Conservation (phyloP, 306 rosid genomes). For the Vicia faba region DNA sequence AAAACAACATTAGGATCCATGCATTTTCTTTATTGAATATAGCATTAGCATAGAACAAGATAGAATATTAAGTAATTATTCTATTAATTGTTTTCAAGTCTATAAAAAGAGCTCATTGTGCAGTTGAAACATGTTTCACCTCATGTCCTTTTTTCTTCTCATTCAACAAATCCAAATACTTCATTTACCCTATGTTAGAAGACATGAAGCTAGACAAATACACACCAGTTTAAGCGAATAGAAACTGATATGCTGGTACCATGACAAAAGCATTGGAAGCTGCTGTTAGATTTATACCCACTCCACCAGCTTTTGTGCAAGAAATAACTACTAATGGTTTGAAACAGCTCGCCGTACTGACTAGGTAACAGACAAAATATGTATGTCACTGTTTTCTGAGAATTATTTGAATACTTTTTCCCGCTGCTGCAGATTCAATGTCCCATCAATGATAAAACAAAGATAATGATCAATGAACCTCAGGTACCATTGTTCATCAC, state of each 20-base stretch:
- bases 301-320: constrained; percentile 89
- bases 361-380: constrained; percentile 47
- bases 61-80: neutral
- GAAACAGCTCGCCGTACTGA: constrained; percentile 17
- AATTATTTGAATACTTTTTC: constrained; percentile 85
- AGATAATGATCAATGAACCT: constrained; percentile 28
- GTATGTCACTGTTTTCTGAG: constrained; percentile 69
- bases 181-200: constrained; percentile 6
- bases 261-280: constrained; percentile 97
- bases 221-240: constrained; percentile 30
- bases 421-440: constrained; percentile 78
- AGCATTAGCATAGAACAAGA: neutral
- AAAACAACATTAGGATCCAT: neutral
- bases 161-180: constrained; percentile 7
- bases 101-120: neutral
- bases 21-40: neutral
- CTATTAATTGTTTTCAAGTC: neutral
- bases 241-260: constrained; percentile 57
- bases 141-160: neutral
- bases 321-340: constrained; percentile 26
- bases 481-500: constrained; percentile 12
- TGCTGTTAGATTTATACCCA: constrained; percentile 92
- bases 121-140: neutral
- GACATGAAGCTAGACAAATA: constrained; percentile 27
- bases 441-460: constrained; percentile 54